These are phyloP conservation scores for Tagetes patula DNA, from an alignment of 129 eudicot genomes.

Conservation along the genomic window DNA sequence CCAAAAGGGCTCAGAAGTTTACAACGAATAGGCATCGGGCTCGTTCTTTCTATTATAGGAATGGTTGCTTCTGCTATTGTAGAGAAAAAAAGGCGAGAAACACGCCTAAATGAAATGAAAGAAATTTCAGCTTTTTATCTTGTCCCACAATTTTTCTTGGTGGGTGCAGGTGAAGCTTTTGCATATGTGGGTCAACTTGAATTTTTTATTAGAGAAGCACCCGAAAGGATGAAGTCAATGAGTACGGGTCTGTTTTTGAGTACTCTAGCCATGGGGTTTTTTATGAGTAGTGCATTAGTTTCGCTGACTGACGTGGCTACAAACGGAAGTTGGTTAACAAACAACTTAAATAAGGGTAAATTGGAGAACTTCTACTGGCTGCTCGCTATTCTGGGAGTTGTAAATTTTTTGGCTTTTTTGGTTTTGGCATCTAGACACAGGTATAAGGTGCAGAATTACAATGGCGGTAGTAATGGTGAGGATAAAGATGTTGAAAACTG, in stretches of 20 bases:
- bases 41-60: constrained; percentile 51
- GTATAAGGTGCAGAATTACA: constrained; percentile 48
- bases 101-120: background rate
- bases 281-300: constrained; percentile 73
- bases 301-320: constrained; percentile 49
- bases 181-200: constrained; percentile 92
- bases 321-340: constrained; percentile 58
- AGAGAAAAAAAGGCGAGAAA: constrained; percentile 54
- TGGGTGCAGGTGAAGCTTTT: constrained; percentile 92
- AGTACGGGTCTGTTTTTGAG: constrained; percentile 81
- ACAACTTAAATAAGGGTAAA: constrained; percentile 50
- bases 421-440: constrained; percentile 57
- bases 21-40: constrained; percentile 76
- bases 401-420: constrained; percentile 47
- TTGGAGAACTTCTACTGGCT: constrained; percentile 71
- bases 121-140: constrained; percentile 66
- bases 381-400: constrained; percentile 62
- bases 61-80: constrained; percentile 68
- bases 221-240: constrained; percentile 95
- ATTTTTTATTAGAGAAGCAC: constrained; percentile 90
- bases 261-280: constrained; percentile 76
- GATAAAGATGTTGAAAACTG: background rate
- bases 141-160: constrained; percentile 83
- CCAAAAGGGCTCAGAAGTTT: constrained; percentile 67
- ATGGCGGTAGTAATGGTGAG: constrained; percentile 19